Conservation (phyloP, 495 filamentous ascomycete genomes). For the Aspergillus coremiiformis region DNA sequence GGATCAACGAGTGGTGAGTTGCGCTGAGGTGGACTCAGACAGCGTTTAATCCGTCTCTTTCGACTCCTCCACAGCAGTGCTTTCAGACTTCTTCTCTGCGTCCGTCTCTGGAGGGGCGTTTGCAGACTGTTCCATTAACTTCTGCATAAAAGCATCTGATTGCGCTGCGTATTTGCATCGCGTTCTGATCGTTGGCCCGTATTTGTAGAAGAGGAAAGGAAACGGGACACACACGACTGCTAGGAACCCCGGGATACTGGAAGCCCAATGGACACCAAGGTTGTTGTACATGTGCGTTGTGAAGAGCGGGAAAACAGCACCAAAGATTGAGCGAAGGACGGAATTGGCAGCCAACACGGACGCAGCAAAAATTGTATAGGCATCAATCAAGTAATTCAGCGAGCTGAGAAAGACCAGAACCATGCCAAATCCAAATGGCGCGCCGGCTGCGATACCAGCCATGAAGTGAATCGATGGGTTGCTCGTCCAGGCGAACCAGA, state of each 20-base stretch:
- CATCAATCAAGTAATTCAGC: conserved; percentile 62
- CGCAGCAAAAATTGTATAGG: conserved; percentile 62
- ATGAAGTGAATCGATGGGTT: conserved; percentile 53
- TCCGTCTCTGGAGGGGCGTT: neutral
- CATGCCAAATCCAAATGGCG: conserved; percentile 57
- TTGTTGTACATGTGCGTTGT: conserved; percentile 57
- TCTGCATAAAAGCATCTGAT: conserved; percentile 32
- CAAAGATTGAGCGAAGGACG: conserved; percentile 53
- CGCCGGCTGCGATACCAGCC: conserved; percentile 46
- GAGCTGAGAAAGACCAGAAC: conserved; percentile 55
- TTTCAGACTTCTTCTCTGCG: neutral
- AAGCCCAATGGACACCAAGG: conserved; percentile 65
- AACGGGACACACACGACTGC: conserved; percentile 58
- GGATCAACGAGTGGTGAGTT: neutral
- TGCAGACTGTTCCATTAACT: conserved; percentile 37
- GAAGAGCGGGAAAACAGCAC: conserved; percentile 65
- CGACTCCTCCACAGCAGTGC: neutral
- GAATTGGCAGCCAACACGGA: conserved; percentile 61
- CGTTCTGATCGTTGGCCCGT: conserved; percentile 50
- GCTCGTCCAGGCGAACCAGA: conserved; percentile 55
- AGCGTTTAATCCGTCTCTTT: neutral
- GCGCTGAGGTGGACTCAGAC: neutral
- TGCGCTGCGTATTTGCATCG: conserved; percentile 61
- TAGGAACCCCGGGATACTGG: conserved; percentile 59
- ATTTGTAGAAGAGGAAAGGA: conserved; percentile 61